Conservation (phyloP, 192 early-diverging fungal genomes). For the Mortierella antarctica region DNA sequence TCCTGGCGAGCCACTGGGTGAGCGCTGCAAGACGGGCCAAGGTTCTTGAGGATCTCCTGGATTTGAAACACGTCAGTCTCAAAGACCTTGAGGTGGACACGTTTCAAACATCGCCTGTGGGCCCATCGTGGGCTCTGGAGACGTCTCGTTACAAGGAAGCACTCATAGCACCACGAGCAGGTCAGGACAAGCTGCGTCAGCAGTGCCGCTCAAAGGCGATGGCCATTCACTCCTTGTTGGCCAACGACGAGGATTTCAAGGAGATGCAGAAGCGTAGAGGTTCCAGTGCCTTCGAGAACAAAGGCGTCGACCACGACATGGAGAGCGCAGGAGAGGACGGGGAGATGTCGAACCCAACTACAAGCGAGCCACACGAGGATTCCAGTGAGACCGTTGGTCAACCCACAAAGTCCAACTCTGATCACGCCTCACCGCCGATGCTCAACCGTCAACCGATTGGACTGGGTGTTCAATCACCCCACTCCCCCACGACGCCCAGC, state of each 20-base stretch:
- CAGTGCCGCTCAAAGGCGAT: conserved; percentile 50
- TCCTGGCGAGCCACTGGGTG: conserved; percentile 38
- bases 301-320: not conserved
- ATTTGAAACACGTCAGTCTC: conserved; percentile 47
- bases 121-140: conserved; percentile 31
- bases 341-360: too few relatives aligned
- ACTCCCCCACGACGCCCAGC: too few relatives aligned
- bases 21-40: conserved; percentile 44
- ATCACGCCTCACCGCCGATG: too few relatives aligned
- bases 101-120: conserved; percentile 21
- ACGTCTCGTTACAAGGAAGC: conserved; percentile 4
- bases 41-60: conserved; percentile 45
- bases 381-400: too few relatives aligned
- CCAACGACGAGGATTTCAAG: conserved; percentile 33
- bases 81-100: conserved; percentile 43
- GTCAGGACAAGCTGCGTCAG: conserved; percentile 35
- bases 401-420: too few relatives aligned
- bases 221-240: conserved; percentile 47
- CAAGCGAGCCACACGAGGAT: too few relatives aligned
- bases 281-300: not conserved
- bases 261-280: conserved; percentile 23
- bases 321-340: too few relatives aligned
- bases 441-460: too few relatives aligned
- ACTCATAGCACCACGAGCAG: conserved; percentile 19
- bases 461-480: too few relatives aligned